phyloP scores from a whole-genome alignment of 768 basidiomycete genomes.

The Serendipita sp. region DNA sequence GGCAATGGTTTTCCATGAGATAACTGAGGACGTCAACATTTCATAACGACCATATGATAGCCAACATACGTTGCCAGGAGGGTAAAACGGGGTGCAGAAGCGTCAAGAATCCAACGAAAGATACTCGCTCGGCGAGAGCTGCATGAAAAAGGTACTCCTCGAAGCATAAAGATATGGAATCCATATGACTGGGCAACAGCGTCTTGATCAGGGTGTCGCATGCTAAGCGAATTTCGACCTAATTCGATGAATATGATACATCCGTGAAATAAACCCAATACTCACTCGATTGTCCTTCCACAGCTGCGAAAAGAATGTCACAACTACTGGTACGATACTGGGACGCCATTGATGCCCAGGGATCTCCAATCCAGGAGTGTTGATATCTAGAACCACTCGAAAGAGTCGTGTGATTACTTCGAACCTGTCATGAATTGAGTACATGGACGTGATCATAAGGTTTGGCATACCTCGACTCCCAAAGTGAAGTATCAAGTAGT shows the following conservation, averaged over 20 bases:
- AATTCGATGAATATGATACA: background rate
- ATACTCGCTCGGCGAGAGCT: slow-evolving; percentile 40
- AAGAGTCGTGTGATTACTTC: slow-evolving; percentile 41
- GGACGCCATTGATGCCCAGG: slow-evolving; percentile 57
- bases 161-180: slow-evolving; percentile 53
- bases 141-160: slow-evolving; percentile 41
- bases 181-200: slow-evolving; percentile 48
- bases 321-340: slow-evolving; percentile 42
- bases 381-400: slow-evolving; percentile 49
- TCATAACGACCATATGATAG: background rate
- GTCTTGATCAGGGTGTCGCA: slow-evolving; percentile 43
- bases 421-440: slow-evolving; percentile 25
- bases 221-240: slow-evolving; percentile 57
- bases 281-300: slow-evolving; percentile 50
- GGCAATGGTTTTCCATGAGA: slow-evolving; percentile 48
- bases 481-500: slow-evolving; percentile 24
- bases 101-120: slow-evolving; percentile 44
- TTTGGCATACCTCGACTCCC: slow-evolving; percentile 37
- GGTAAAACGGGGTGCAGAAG: slow-evolving; percentile 57
- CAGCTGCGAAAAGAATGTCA: slow-evolving; percentile 40
- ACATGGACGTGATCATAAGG: background rate
- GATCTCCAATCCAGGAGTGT: slow-evolving; percentile 41
- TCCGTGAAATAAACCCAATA: background rate
- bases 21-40: slow-evolving; percentile 25
- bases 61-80: slow-evolving; percentile 41